These are phyloP conservation scores for Aspergillus vadensis DNA, from an alignment of 2,329 filamentous ascomycete genomes.

Conservation along the genomic window DNA sequence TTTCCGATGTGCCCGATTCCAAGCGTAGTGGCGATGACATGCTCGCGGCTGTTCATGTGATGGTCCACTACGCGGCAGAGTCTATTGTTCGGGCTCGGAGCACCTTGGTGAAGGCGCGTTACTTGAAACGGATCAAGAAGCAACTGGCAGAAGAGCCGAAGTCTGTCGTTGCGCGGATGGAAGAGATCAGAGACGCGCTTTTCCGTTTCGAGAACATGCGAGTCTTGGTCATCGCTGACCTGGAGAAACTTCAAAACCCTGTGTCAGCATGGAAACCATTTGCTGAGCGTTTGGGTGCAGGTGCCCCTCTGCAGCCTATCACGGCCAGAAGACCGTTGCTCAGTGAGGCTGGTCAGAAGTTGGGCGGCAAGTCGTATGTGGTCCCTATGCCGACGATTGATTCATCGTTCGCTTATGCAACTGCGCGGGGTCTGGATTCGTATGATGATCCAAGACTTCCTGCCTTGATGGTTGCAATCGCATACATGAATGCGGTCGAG, in stretches of 20 bases:
- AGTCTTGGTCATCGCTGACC: slow-evolving; percentile 77
- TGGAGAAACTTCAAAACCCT: slow-evolving; percentile 72
- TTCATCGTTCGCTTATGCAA: slow-evolving; percentile 82
- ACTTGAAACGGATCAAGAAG: slow-evolving; percentile 81
- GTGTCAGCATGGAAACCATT: slow-evolving; percentile 77
- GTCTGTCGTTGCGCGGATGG: slow-evolving; percentile 73
- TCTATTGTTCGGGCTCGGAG: slow-evolving; percentile 76
- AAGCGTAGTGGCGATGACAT: slow-evolving; percentile 78
- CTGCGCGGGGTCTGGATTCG: slow-evolving; percentile 71
- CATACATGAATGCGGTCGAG: slow-evolving; percentile 90
- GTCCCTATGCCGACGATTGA: slow-evolving; percentile 91
- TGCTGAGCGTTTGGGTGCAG: slow-evolving; percentile 53
- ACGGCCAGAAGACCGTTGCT: slow-evolving; percentile 70
- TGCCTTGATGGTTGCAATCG: slow-evolving; percentile 80
- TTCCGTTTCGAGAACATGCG: slow-evolving; percentile 86
- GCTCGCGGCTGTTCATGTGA: slow-evolving; percentile 65
- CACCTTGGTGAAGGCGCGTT: slow-evolving; percentile 82
- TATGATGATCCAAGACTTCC: slow-evolving; percentile 78
- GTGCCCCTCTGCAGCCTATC: slow-evolving; percentile 66
- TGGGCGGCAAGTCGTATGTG: slow-evolving; percentile 75
- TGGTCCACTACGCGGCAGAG: slow-evolving; percentile 76
- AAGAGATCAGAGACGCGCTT: slow-evolving; percentile 72
- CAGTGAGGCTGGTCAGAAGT: slow-evolving; percentile 70
- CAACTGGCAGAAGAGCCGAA: slow-evolving; percentile 76
- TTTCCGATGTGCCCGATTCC: slow-evolving; percentile 87